Evolutionary conservation across 2,329 filamentous ascomycete species (phyloP).

Genomic region (Metarhizium guizhouense): DNA sequence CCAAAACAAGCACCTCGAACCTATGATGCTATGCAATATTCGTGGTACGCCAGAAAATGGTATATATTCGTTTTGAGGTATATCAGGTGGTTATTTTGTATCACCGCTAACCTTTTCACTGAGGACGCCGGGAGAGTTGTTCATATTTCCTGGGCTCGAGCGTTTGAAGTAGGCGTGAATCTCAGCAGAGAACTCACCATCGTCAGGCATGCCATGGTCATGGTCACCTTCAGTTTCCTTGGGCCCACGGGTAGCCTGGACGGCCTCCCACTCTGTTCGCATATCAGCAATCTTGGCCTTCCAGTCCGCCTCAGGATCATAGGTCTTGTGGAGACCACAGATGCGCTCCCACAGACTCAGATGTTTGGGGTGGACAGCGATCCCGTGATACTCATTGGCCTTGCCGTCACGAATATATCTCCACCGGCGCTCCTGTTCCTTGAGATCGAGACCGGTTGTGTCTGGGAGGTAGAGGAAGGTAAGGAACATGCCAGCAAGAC

Average conservation of each 20-base stretch:
- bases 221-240: constrained; percentile 36
- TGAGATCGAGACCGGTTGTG: constrained; percentile 90
- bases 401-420: constrained; percentile 71
- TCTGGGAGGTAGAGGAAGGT: constrained; percentile 88
- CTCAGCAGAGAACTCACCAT: constrained; percentile 42
- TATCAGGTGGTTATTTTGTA: not conserved
- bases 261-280: constrained; percentile 51
- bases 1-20: not conserved
- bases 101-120: constrained; percentile 19
- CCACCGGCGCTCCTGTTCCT: constrained; percentile 96
- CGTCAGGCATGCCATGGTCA: constrained; percentile 29
- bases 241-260: constrained; percentile 35
- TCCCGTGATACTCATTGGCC: constrained; percentile 79
- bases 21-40: not conserved
- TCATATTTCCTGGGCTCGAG: constrained; percentile 22
- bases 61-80: not conserved
- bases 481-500: constrained; percentile 74
- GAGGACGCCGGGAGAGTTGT: constrained; percentile 10
- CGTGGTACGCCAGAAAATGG: not conserved
- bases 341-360: constrained; percentile 82
- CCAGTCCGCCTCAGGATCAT: constrained; percentile 76
- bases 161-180: constrained; percentile 47
- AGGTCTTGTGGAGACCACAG: constrained; percentile 68
- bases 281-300: constrained; percentile 80
- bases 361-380: constrained; percentile 84